Evolutionary conservation across 164 flowering plant genomes (phyloP).

Genomic region (Stephania cephalantha): DNA sequence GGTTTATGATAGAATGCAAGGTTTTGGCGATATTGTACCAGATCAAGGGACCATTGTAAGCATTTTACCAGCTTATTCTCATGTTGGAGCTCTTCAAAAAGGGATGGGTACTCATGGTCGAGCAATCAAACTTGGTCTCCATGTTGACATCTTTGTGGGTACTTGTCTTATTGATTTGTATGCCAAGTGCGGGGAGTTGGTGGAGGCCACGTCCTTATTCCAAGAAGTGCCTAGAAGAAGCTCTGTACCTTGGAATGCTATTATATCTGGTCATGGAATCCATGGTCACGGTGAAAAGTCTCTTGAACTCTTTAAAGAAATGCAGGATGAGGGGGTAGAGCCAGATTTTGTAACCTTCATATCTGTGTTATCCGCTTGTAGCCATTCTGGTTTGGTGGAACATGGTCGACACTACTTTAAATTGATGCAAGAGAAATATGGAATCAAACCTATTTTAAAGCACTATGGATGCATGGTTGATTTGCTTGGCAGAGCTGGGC

Average conservation of each 20-base stretch:
- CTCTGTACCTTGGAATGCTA: conserved; percentile 55
- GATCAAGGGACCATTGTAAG: conserved; percentile 57
- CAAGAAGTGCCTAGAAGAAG: conserved; percentile 28
- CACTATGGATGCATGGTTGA: conserved; percentile 4
- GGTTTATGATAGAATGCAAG: conserved; percentile 31
- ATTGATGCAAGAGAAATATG: not conserved
- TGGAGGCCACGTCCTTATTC: conserved; percentile 43
- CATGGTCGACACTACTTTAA: not conserved
- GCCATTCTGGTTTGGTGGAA: conserved; percentile 59
- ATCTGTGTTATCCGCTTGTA: conserved; percentile 50
- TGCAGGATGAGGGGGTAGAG: conserved; percentile 37
- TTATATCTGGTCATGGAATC: conserved; percentile 48
- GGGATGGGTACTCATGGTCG: conserved; percentile 46
- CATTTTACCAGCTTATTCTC: conserved; percentile 56
- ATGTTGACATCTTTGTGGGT: conserved; percentile 40
- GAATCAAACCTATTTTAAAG: not conserved
- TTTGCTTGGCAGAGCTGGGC: not conserved
- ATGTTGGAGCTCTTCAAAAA: conserved; percentile 50
- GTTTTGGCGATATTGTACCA: conserved; percentile 26
- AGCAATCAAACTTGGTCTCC: conserved; percentile 28
- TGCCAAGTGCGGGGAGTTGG: conserved; percentile 54
- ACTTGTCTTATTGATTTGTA: conserved; percentile 65
- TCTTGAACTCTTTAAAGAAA: conserved; percentile 38
- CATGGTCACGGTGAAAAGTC: conserved; percentile 49
- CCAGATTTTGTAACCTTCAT: conserved; percentile 55